These are phyloP conservation scores for Setomelanomma holmii DNA, from an alignment of 2,329 filamentous ascomycete species.

Conservation along the genomic window DNA sequence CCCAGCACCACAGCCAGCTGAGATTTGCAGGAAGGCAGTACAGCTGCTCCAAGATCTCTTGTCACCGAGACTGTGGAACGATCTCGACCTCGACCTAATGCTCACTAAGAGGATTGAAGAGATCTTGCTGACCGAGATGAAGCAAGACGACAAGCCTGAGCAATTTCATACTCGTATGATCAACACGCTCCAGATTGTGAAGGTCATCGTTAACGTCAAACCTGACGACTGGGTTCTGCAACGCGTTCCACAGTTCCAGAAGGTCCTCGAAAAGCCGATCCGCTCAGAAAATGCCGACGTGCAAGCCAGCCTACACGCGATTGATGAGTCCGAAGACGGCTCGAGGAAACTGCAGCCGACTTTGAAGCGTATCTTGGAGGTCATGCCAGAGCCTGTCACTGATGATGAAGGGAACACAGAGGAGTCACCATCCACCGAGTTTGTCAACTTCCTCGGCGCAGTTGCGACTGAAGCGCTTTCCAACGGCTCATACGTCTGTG, in stretches of 20 bases:
- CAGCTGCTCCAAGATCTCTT: slow-evolving; percentile 82
- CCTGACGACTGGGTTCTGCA: slow-evolving; percentile 88
- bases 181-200: slow-evolving; percentile 91
- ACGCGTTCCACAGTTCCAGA: slow-evolving; percentile 79
- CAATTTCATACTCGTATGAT: slow-evolving; percentile 86
- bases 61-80: slow-evolving; percentile 87
- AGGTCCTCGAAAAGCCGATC: slow-evolving; percentile 86
- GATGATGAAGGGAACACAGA: slow-evolving; percentile 84
- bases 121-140: slow-evolving; percentile 76
- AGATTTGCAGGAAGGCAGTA: slow-evolving; percentile 86
- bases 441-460: slow-evolving; percentile 82
- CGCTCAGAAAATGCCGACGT: slow-evolving; percentile 90
- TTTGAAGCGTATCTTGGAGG: slow-evolving; percentile 82
- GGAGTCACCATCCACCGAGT: slow-evolving; percentile 79
- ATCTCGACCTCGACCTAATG: slow-evolving; percentile 82
- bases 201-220: slow-evolving; percentile 87
- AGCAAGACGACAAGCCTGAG: slow-evolving; percentile 62
- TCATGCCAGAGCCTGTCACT: slow-evolving; percentile 81
- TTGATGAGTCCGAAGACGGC: slow-evolving; percentile 73
- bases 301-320: slow-evolving; percentile 86
- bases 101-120: slow-evolving; percentile 90
- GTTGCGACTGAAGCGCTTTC: slow-evolving; percentile 88
- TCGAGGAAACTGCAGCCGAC: slow-evolving; percentile 70
- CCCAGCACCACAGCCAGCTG: slow-evolving; percentile 64
- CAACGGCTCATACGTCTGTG: slow-evolving; percentile 80